Evolutionary conservation across 768 basidiomycete genomes (phyloP), one percentile per base, ranked within the genome.

Genomic region (Tremella mesenterica): DNA sequence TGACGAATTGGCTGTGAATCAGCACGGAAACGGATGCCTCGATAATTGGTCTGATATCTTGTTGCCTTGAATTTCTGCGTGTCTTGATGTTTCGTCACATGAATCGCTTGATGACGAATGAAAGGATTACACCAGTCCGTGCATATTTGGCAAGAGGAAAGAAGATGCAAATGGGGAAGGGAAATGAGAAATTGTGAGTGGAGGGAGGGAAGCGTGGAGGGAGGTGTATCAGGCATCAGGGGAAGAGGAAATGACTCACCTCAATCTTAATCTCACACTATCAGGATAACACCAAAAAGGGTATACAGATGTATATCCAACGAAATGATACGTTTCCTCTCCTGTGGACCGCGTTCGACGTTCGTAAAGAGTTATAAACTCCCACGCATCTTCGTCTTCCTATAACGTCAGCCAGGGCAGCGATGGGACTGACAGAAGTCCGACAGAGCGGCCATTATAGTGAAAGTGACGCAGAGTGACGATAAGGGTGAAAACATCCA

Each of bases 271-370:
- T 27, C 95, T 82, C 52, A 86, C 81, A 66, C 80, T 85, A 67
- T 95, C 93, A 4, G 95, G 95, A 75, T 85, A 97, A 73, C 84
- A 86, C 76, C 90, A 95, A 75, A 99, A 99, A 16, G 87, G 86
- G 70, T 92, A 97, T 33, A 97, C 77, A 1, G 91, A 89, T 3
- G 89, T 86, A 73, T 93, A 99, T 9, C 93, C 93, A 44, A 85
- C 80, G 61, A 97, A 95, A 75, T 96, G 93, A 73, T 95, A 93
- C 2, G 77, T 21, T 5, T 43, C 28, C 9, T 21, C 26, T 26
- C 25, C 20, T 28, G 8, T 23, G 20, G 14, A 9, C 16, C 23
- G 38, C 8, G 38, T n/a, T 5, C 38, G 38, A 4, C 38, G 38
- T 12, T 79, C 88, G 53, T 64, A 95, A 86, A 95, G 74, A 0